Evolutionary conservation across 495 filamentous ascomycete genomes (phyloP).

Genomic region (Aspergillus homomorphus): DNA sequence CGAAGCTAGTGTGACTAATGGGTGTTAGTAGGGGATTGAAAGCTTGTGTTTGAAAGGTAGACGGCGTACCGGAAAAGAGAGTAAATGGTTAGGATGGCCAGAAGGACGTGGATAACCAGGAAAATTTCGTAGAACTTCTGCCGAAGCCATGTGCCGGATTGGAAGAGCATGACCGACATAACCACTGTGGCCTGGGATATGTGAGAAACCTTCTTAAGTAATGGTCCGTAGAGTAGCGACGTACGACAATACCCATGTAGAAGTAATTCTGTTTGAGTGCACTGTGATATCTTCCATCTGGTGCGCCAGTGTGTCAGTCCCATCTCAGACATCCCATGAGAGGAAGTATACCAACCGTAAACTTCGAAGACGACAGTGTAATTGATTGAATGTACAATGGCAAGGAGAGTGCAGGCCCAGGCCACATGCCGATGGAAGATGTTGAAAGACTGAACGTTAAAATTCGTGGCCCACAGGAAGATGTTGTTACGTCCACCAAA

Average conservation of each 20-base stretch:
- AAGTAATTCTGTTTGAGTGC: slow-evolving; percentile 30
- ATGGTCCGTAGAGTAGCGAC: background rate
- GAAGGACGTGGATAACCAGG: slow-evolving; percentile 40
- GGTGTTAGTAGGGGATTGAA: background rate
- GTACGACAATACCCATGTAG: slow-evolving; percentile 34
- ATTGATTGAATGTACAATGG: slow-evolving; percentile 39
- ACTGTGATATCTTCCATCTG: slow-evolving; percentile 11
- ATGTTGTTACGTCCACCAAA: slow-evolving; percentile 44
- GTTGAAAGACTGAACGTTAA: slow-evolving; percentile 35
- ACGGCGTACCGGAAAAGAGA: slow-evolving; percentile 36
- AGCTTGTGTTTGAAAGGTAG: background rate
- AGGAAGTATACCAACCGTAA: slow-evolving; percentile 7
- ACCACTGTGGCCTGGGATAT: slow-evolving; percentile 35
- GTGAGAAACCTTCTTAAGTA: background rate
- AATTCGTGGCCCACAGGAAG: slow-evolving; percentile 40
- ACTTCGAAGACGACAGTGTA: slow-evolving; percentile 25
- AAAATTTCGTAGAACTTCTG: slow-evolving; percentile 44
- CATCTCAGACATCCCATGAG: background rate
- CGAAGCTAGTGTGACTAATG: slow-evolving; percentile 35
- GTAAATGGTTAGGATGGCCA: slow-evolving; percentile 36
- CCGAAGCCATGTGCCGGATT: slow-evolving; percentile 38
- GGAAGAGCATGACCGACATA: slow-evolving; percentile 36
- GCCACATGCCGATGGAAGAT: slow-evolving; percentile 46
- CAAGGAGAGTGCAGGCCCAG: slow-evolving; percentile 37
- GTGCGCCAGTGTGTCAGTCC: background rate